These are phyloP conservation scores for Polyporus tsugae DNA, from an alignment of 1,284 basidiomycete species.

Conservation along the genomic window DNA sequence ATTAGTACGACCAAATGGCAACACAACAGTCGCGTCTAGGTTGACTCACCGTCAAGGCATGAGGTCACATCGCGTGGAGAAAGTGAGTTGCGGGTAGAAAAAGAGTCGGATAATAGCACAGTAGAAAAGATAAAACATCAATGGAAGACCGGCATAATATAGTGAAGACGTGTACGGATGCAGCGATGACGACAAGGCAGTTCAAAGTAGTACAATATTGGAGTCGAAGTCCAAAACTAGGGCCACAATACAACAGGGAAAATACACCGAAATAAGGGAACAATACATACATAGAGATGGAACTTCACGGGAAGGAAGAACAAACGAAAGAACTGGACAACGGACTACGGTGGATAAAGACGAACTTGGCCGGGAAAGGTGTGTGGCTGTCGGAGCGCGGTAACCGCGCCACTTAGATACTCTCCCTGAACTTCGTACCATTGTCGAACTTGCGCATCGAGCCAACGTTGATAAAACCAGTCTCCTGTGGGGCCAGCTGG, in stretches of 20 bases:
- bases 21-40: not conserved
- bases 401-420: not conserved
- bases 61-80: not conserved
- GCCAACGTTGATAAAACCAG: slow-evolving; percentile 25
- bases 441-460: slow-evolving; percentile 43
- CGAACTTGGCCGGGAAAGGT: not conserved
- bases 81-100: not conserved
- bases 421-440: slow-evolving; percentile 44
- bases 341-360: not conserved
- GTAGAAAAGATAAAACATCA: not conserved
- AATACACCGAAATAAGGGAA: not conserved
- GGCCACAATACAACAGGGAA: not conserved
- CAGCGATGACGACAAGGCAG: not conserved
- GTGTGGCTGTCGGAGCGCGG: not conserved
- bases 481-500: slow-evolving; percentile 22
- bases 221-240: not conserved
- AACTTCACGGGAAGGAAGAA: not conserved
- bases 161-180: not conserved
- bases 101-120: not conserved
- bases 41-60: not conserved
- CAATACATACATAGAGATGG: not conserved
- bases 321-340: not conserved
- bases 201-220: not conserved
- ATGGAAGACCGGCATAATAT: not conserved
- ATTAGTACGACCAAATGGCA: not conserved